Conservation (phyloP, 2,329 filamentous ascomycete genomes). For the Neofusicoccum laricinum region DNA sequence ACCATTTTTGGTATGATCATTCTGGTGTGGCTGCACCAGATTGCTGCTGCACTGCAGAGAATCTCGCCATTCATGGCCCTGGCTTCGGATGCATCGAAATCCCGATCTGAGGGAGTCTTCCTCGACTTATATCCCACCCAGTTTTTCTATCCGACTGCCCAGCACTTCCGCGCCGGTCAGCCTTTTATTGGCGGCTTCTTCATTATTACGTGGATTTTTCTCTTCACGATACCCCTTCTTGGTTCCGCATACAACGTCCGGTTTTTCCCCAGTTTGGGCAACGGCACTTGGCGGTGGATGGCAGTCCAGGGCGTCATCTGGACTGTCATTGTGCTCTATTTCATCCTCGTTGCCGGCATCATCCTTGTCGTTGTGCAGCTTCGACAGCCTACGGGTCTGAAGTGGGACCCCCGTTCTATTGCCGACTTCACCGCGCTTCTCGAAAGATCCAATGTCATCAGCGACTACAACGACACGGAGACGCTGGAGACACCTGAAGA, state of each 20-base stretch:
- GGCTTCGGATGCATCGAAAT: slow-evolving; percentile 59
- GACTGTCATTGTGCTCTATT: slow-evolving; percentile 72
- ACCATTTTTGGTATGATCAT: slow-evolving; percentile 70
- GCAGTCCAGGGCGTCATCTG: slow-evolving; percentile 75
- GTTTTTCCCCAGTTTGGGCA: slow-evolving; percentile 57
- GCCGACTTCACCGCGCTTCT: slow-evolving; percentile 78
- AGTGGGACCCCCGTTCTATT: slow-evolving; percentile 81
- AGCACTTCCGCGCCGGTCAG: slow-evolving; percentile 67
- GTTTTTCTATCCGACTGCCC: slow-evolving; percentile 65
- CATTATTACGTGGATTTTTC: slow-evolving; percentile 70
- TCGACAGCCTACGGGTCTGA: slow-evolving; percentile 65
- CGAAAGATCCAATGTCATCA: slow-evolving; percentile 73
- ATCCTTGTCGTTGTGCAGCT: slow-evolving; percentile 61
- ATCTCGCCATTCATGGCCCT: slow-evolving; percentile 77
- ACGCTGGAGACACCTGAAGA: slow-evolving; percentile 53
- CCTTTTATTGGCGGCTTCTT: slow-evolving; percentile 65
- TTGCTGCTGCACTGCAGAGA: slow-evolving; percentile 72
- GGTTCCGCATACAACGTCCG: slow-evolving; percentile 71
- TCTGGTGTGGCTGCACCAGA: slow-evolving; percentile 72
- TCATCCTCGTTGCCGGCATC: slow-evolving; percentile 60
- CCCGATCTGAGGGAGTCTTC: slow-evolving; percentile 64
- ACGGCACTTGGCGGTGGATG: slow-evolving; percentile 72
- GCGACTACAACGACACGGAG: slow-evolving; percentile 69
- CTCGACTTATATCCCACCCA: slow-evolving; percentile 59
- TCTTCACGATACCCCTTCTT: slow-evolving; percentile 78